Base-by-base conservation (phyloP, 1,139 yeast species). In the Scheffersomyces segobiensis region DNA sequence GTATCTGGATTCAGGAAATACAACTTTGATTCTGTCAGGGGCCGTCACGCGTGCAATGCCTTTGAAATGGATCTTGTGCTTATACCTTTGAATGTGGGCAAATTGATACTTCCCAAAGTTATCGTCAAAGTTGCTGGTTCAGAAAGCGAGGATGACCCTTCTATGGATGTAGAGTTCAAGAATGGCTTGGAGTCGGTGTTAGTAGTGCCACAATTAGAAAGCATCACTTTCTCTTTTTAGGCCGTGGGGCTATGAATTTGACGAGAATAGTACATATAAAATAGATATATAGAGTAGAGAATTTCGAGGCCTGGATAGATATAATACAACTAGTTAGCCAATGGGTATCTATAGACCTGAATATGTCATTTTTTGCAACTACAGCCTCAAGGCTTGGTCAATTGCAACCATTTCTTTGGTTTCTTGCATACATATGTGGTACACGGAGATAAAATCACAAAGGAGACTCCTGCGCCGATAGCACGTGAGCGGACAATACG, bases 41-140 rank as follows among this genome's bases (percentile, higher is more conserved):
- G 63, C 49, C 63, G 58, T 8, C 18, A 46, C 21, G 14, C 24
- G 3, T 49, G 53, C n/a, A 71, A 62, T 42, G 55, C 52, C 1
- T 59, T 66, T 19, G 60, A 58, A 8, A 64, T 83, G 46, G 73
- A 79, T 17, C 62, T 93, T 14, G 74, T 82, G 3, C 71, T 93
- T 61, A 81, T 92, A 12, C 98, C 98, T 0, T 71, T 92, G 58
- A 87, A 83, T 61, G 86, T 89, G 22, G 98, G 98, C 0, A 87
- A 88, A 61, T 70, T 93, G 14, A 72, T 79, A 4, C 75, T 91
- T 49, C 98, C 98, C 0, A 81, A 77, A 59, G 77, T 91, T 18
- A 5, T 57, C 17, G 79, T 92, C 17, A 73, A 75, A 54, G 66
- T 74, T 19, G 47, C 66, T n/a, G 55, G 66, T 46, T 71, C 70